Evolutionary conservation across 768 basidiomycete species (phyloP).

Genomic region (Mycena leptocephala): DNA sequence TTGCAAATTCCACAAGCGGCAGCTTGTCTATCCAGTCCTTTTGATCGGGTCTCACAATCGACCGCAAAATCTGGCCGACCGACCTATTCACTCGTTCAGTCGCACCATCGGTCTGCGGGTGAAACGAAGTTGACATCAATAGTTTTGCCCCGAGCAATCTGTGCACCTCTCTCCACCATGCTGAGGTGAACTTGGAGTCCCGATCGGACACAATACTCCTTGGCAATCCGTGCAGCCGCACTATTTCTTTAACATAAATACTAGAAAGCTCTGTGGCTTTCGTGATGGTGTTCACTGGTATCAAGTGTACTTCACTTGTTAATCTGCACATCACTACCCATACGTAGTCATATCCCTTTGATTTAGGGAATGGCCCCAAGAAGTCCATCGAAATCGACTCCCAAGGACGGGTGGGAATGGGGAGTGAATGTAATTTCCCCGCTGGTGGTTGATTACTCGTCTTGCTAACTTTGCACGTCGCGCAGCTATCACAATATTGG

Average conservation of each 20-base stretch:
- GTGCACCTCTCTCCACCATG: conserved; percentile 52
- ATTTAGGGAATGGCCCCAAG: conserved; percentile 43
- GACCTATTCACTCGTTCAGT: no score
- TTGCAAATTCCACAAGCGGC: conserved; percentile 8
- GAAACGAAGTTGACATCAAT: no score
- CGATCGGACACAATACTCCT: conserved; percentile 57
- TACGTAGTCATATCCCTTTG: conserved; percentile 43
- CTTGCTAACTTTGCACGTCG: no score
- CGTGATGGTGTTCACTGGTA: conserved; percentile 46
- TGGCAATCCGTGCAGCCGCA: conserved; percentile 58
- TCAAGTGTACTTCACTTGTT: no score
- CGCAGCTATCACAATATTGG: no score
- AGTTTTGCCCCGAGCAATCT: conserved; percentile 47
- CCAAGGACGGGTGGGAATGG: no score
- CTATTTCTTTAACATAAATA: conserved; percentile 51
- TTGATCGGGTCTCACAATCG: conserved; percentile 46
- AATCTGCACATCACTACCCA: conserved; percentile 48
- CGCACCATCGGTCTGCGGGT: no score
- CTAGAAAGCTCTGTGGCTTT: conserved; percentile 52
- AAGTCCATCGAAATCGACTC: conserved; percentile 46
- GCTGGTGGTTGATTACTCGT: no score
- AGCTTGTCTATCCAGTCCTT: background rate
- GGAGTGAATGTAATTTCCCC: no score
- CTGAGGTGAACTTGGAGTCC: conserved; percentile 57
- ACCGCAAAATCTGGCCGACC: conserved; percentile 46